phyloP scores from a whole-genome alignment of 257 asterid species.

The Catharanthus roseus region DNA sequence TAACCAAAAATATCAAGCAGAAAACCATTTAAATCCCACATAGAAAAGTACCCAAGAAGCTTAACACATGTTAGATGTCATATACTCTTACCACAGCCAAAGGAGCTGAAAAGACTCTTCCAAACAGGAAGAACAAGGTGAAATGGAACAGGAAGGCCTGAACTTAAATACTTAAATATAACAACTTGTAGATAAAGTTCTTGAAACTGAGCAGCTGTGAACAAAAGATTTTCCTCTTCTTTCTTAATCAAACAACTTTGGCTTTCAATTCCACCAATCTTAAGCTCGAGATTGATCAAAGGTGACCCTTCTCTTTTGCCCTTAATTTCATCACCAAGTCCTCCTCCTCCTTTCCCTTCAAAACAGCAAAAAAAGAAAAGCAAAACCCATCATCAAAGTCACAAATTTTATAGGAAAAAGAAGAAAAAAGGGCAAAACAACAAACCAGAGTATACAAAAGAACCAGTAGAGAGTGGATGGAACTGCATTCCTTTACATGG shows the following conservation, averaged over 20 bases:
- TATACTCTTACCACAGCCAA: slow-evolving; percentile 19
- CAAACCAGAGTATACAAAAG: slow-evolving; percentile 18
- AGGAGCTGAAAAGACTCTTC: slow-evolving; percentile 34
- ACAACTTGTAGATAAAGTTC: slow-evolving; percentile 34
- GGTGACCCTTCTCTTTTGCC: slow-evolving; percentile 18
- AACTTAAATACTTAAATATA: slow-evolving; percentile 30
- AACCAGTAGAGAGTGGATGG: slow-evolving; percentile 11
- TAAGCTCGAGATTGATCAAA: slow-evolving; percentile 30
- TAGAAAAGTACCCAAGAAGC: not conserved
- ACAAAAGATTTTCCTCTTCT: slow-evolving; percentile 25
- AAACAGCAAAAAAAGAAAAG: not conserved
- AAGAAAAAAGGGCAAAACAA: not conserved
- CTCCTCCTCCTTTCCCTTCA: slow-evolving; percentile 19
- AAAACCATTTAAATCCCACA: not conserved
- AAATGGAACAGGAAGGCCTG: slow-evolving; percentile 39
- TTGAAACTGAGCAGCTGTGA: slow-evolving; percentile 37
- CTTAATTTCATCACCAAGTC: not conserved
- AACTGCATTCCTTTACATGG: slow-evolving; percentile 27
- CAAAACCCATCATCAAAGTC: no score
- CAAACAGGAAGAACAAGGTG: slow-evolving; percentile 37
- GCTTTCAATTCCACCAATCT: slow-evolving; percentile 35
- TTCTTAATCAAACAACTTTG: slow-evolving; percentile 13
- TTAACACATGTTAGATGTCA: not conserved
- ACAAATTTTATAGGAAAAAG: no score
- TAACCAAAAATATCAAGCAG: not conserved